These are phyloP conservation scores for Chamaenerion angustifolium DNA, from an alignment of 345 rosid genomes.

Conservation along the genomic window DNA sequence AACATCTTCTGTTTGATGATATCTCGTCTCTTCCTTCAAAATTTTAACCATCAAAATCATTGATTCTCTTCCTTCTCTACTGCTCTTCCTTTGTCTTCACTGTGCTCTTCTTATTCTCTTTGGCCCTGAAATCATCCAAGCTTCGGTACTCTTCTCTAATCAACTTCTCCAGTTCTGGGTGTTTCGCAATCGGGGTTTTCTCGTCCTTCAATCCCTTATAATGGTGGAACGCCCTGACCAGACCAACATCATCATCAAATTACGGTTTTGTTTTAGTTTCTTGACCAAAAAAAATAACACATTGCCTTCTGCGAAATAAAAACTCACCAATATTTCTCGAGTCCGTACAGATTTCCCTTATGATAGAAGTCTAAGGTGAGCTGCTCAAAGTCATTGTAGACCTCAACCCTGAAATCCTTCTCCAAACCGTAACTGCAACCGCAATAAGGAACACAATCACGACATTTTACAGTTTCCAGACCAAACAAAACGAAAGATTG, in stretches of 20 bases:
- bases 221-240: conserved; percentile 98
- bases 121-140: conserved; percentile 63
- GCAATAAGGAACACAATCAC: background rate
- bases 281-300: background rate
- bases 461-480: background rate
- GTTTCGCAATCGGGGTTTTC: conserved; percentile 45
- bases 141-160: conserved; percentile 50
- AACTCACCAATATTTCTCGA: conserved; percentile 84
- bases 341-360: conserved; percentile 77
- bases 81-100: conserved; percentile 23
- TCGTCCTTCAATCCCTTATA: conserved; percentile 30
- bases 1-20: too few relatives aligned
- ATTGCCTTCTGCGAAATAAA: background rate
- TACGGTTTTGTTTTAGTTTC: background rate
- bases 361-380: conserved; percentile 67
- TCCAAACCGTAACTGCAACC: conserved; percentile 82
- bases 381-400: conserved; percentile 77
- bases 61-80: background rate
- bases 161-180: conserved; percentile 67
- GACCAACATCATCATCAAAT: too few relatives aligned
- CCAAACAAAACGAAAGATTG: too few relatives aligned
- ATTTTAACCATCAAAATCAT: conserved; percentile 20
- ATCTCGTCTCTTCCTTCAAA: too few relatives aligned
- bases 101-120: conserved; percentile 23
- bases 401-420: conserved; percentile 55